Base-by-base conservation (phyloP, 148 eudicot genomes). In the Linanthus parryae region DNA sequence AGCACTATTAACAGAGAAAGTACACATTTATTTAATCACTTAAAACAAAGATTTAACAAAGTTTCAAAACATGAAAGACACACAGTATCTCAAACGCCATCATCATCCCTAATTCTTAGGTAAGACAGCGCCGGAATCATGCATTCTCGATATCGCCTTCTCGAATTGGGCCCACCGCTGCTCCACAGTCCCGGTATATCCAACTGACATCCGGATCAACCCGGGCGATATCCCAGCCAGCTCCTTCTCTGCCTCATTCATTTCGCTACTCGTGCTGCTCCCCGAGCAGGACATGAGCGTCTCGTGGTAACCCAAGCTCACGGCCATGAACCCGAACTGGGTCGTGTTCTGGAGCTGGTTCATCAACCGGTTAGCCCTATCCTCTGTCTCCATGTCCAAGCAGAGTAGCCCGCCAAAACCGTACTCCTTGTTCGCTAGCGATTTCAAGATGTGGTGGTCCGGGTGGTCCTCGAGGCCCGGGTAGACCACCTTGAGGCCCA, bases 201-300 rank as follows among this genome's bases (percentile, higher is more conserved):
- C 99, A 9, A 92, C 59, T 0, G 99, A 92, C 91, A 92, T 92
- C 66, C 99, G 64, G 2, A 92, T 73, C 15, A 92, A 61, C 9
- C 96, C 96, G 0, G 99, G 94, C 0, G 96, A 81, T 17, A 92
- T 87, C 1, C 99, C 96, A 0, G 99, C 99, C 8, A 63, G 47
- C 0, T 70, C 68, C 67, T 92, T 82, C 66, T 87, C 99, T 44
- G 79, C 78, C 0, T 70, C 81, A 11, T 48, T 84, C 88, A 92
- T 20, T 62, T 92, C 96, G 25, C 99, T 92, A 41, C 96, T 92
- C 0, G 96, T 87, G 71, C 96, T 87, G 51, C 80, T 84, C 0
- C 96, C 82, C 1, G 99, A 84, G 76, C 96, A 87, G 1, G 99
- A 87, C 96, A 92, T 84, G 5, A 92, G 83, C 17, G 99, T 92